These are phyloP conservation scores for Ustilago tritici DNA, from an alignment of 1,284 basidiomycete species.

Conservation along the genomic window DNA sequence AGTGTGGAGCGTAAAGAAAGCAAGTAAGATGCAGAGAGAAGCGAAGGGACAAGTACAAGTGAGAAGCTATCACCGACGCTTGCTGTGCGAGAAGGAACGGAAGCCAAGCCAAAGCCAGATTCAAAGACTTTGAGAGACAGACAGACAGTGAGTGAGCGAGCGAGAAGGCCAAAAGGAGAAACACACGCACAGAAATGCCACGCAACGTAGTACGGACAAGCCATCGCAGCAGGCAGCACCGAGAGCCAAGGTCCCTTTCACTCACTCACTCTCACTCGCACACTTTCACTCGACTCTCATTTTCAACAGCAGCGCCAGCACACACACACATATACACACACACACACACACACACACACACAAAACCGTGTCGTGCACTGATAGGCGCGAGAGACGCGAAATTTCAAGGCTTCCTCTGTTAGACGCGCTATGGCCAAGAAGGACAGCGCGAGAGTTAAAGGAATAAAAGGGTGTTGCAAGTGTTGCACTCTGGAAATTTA, in stretches of 20 bases:
- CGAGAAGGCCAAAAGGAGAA: not conserved
- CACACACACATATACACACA: not conserved
- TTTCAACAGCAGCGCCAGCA: not conserved
- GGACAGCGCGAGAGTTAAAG: slow-evolving; percentile 5
- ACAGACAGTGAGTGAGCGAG: not conserved
- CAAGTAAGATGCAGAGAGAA: not conserved
- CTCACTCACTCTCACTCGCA: not conserved
- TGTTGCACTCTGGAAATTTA: slow-evolving; percentile 30
- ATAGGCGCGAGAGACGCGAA: slow-evolving; percentile 6
- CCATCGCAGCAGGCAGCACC: not conserved
- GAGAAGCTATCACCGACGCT: not conserved
- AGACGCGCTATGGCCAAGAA: slow-evolving; percentile 7
- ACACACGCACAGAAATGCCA: slow-evolving; percentile 3
- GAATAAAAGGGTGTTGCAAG: slow-evolving; percentile 4
- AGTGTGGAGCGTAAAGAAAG: slow-evolving; percentile 3
- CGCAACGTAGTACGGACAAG: not conserved
- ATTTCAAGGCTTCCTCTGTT: not conserved
- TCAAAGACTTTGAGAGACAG: not conserved
- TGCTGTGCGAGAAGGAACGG: slow-evolving; percentile 5
- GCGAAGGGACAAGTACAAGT: not conserved
- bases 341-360: no score
- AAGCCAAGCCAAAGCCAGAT: not conserved
- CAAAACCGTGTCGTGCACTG: slow-evolving; percentile 3
- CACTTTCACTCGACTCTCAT: not conserved
- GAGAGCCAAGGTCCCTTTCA: not conserved